Evolutionary conservation across 2,329 filamentous ascomycete species (phyloP).

Genomic region (Nemania sp.): DNA sequence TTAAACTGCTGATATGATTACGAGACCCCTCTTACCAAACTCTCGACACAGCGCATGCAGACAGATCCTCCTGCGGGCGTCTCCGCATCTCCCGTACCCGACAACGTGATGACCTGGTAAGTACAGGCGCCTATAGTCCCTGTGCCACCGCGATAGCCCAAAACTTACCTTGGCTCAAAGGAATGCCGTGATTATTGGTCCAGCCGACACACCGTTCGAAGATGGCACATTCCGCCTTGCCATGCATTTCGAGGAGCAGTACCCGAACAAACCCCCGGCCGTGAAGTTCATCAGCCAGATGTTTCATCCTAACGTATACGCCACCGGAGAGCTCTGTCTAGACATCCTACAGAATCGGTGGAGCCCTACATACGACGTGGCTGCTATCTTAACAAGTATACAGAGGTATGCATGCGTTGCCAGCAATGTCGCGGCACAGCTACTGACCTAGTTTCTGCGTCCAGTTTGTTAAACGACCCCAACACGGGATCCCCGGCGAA

Average conservation of each 20-base stretch:
- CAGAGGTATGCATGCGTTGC: constrained; percentile 68
- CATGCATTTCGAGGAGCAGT: constrained; percentile 99
- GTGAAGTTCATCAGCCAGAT: constrained; percentile 99
- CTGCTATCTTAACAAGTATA: constrained; percentile 94
- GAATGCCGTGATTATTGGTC: constrained; percentile 98
- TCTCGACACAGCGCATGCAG: constrained; percentile 81
- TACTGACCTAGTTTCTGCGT: constrained; percentile 8
- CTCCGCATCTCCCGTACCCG: constrained; percentile 91
- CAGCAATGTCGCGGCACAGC: not conserved
- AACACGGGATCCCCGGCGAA: constrained; percentile 99
- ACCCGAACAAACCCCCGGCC: constrained; percentile 95
- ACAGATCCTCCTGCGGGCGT: constrained; percentile 96
- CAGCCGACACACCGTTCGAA: constrained; percentile 95
- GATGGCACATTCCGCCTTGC: constrained; percentile 97
- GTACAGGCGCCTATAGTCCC: constrained; percentile 33
- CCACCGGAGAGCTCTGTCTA: constrained; percentile 91
- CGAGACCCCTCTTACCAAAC: constrained; percentile 27
- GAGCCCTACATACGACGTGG: constrained; percentile 98
- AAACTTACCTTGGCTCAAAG: constrained; percentile 51
- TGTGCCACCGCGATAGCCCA: constrained; percentile 4
- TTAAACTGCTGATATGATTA: constrained; percentile 10
- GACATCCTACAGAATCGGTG: constrained; percentile 98
- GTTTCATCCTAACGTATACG: constrained; percentile 99
- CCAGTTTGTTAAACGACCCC: constrained; percentile 90
- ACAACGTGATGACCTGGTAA: constrained; percentile 97